Evolutionary conservation across 495 filamentous ascomycete species (phyloP).

Genomic region (Neurospora sp.): DNA sequence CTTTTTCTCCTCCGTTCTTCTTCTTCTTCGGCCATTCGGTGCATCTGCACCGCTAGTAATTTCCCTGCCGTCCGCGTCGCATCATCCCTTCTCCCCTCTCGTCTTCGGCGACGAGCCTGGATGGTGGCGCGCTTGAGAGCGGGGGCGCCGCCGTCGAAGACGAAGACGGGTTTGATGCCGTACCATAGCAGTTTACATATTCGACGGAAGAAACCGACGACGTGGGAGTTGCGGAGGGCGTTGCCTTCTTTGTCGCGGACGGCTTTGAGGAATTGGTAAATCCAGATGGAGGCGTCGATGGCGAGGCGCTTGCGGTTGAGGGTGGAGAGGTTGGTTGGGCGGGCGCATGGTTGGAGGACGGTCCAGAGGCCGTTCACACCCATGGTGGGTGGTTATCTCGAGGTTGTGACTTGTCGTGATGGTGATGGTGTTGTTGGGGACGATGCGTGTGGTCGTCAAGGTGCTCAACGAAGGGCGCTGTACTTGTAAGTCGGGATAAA

Average conservation of each 20-base stretch:
- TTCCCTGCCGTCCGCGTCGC: slow-evolving; percentile 81
- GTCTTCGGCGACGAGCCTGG: slow-evolving; percentile 58
- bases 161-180: slow-evolving; percentile 94
- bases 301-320: slow-evolving; percentile 91
- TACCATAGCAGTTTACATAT: slow-evolving; percentile 96
- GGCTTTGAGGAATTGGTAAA: slow-evolving; percentile 98
- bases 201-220: slow-evolving; percentile 94
- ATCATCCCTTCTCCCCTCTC: slow-evolving; percentile 89
- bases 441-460: not conserved
- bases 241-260: slow-evolving; percentile 98
- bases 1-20: slow-evolving; percentile 50
- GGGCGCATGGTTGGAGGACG: slow-evolving; percentile 82
- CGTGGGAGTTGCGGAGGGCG: slow-evolving; percentile 84
- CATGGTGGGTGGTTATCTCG: slow-evolving; percentile 43
- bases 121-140: slow-evolving; percentile 87
- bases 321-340: slow-evolving; percentile 85
- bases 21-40: slow-evolving; percentile 76
- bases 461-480: not conserved
- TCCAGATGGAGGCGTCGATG: slow-evolving; percentile 98
- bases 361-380: slow-evolving; percentile 97
- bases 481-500: not conserved
- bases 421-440: not conserved
- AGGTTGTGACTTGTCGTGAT: not conserved
- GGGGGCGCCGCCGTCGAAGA: slow-evolving; percentile 94
- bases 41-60: slow-evolving; percentile 85